Conservation (phyloP, 345 rosid genomes). For the Eucalyptus polybractea region DNA sequence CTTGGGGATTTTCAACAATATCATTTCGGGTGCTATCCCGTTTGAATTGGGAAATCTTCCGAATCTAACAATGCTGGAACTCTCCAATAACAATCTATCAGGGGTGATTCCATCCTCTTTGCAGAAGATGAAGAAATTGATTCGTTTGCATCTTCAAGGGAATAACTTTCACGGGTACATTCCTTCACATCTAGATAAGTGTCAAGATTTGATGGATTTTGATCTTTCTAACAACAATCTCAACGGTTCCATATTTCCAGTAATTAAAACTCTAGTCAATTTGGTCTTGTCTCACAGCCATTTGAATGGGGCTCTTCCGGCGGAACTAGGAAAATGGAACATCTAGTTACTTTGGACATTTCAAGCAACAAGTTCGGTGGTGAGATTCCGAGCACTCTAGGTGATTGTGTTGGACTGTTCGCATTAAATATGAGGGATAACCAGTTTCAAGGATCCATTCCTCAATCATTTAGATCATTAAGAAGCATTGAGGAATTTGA, state of each 20-base stretch:
- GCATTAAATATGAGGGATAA: neutral
- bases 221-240: neutral
- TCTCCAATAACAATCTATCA: neutral
- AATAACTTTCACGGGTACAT: slow-evolving; percentile 4
- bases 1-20: too few relatives aligned
- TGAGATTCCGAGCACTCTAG: slow-evolving; percentile 6
- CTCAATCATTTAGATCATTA: slow-evolving; percentile 10
- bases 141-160: neutral
- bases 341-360: neutral
- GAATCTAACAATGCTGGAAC: too few relatives aligned
- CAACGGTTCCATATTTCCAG: neutral
- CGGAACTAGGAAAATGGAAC: neutral
- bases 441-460: slow-evolving; percentile 14
- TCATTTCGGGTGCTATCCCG: slow-evolving; percentile 4
- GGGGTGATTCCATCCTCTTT: slow-evolving; percentile 11
- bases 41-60: neutral
- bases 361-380: slow-evolving; percentile 7
- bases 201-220: neutral
- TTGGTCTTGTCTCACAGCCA: slow-evolving; percentile 9
- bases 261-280: fast-evolving
- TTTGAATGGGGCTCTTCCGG: slow-evolving; percentile 3
- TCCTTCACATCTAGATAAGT: neutral
- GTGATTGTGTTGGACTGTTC: neutral
- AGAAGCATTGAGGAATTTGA: slow-evolving; percentile 9
- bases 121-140: neutral